phyloP scores from a whole-genome alignment of 1,284 basidiomycete genomes.

The Farysia itapuensis region DNA sequence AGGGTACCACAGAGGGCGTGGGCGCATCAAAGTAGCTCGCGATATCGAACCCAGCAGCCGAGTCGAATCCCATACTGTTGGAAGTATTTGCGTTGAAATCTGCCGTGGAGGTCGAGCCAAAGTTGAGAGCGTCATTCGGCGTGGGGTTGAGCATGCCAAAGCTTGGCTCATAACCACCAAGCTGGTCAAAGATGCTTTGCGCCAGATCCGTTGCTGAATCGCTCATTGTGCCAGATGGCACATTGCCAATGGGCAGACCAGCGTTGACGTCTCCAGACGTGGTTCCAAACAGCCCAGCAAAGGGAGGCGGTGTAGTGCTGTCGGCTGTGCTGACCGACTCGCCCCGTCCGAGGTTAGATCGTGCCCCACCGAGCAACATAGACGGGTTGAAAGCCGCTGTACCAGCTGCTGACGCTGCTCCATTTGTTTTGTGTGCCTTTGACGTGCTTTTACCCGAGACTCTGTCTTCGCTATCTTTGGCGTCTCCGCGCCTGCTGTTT shows the following conservation, averaged over 20 bases:
- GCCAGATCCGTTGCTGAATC: conserved; percentile 31
- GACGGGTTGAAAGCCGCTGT: conserved; percentile 34
- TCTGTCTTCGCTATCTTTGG: conserved; percentile 8
- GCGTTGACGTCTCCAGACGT: conserved; percentile 5
- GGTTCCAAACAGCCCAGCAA: conserved; percentile 20
- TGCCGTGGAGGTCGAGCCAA: conserved; percentile 14
- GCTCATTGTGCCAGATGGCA: conserved; percentile 23
- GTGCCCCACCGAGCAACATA: conserved; percentile 13
- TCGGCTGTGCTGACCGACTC: conserved; percentile 23
- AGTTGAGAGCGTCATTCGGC: conserved; percentile 36
- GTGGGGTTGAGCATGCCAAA: conserved; percentile 41
- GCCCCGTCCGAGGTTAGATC: conserved; percentile 16
- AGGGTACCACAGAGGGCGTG: conserved; percentile 11
- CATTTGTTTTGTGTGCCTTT: no score
- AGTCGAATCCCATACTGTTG: conserved; percentile 38
- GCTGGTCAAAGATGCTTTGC: conserved; percentile 46
- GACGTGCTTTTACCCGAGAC: not conserved
- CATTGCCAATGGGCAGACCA: conserved; percentile 21
- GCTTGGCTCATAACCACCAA: conserved; percentile 40
- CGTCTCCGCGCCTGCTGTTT: conserved; percentile 1
- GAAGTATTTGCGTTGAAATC: conserved; percentile 30
- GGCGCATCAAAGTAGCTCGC: conserved; percentile 36
- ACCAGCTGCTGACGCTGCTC: conserved; percentile 1
- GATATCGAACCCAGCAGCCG: conserved; percentile 32
- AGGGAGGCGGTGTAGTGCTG: conserved; percentile 33